These are phyloP conservation scores for Stylosanthes scabra DNA, from an alignment of 331 rosid species.

Conservation along the genomic window DNA sequence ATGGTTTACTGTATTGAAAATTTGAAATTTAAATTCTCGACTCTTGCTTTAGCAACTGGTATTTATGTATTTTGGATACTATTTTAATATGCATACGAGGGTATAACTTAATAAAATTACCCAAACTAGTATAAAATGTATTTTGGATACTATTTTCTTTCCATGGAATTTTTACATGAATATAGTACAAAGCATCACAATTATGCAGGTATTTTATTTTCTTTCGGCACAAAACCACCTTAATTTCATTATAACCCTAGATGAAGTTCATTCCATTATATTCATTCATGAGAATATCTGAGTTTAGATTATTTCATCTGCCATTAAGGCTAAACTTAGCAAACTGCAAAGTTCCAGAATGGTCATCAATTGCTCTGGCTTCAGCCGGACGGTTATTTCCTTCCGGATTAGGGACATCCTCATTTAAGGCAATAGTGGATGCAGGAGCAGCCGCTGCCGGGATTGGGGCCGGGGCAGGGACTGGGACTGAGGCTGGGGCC, in stretches of 20 bases:
- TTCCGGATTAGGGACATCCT: not conserved
- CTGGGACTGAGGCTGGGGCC: not conserved
- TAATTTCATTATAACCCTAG: slow-evolving; percentile 7
- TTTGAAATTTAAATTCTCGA: too few species aligned
- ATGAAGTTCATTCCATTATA: not conserved
- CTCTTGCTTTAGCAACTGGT: too few species aligned
- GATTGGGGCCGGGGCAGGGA: not conserved
- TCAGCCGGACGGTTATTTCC: slow-evolving; percentile 36
- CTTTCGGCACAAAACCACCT: slow-evolving; percentile 20
- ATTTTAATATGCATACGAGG: too few species aligned
- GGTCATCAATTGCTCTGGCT: slow-evolving; percentile 47
- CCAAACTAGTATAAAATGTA: too few species aligned
- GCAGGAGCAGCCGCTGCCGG: not conserved
- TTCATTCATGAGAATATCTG: not conserved
- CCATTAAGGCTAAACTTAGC: slow-evolving; percentile 70
- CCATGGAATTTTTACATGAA: not conserved
- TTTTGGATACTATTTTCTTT: too few species aligned
- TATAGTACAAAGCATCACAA: slow-evolving; percentile 8
- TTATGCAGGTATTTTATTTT: slow-evolving; percentile 3
- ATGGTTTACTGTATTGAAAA: too few species aligned
- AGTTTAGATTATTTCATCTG: slow-evolving; percentile 48
- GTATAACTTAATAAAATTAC: too few species aligned
- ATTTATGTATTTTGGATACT: too few species aligned
- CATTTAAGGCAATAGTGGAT: slow-evolving; percentile 23
- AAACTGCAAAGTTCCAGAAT: slow-evolving; percentile 71